Conservation (phyloP, 202 grass and related monocot species). For the Zoysia matrella region DNA sequence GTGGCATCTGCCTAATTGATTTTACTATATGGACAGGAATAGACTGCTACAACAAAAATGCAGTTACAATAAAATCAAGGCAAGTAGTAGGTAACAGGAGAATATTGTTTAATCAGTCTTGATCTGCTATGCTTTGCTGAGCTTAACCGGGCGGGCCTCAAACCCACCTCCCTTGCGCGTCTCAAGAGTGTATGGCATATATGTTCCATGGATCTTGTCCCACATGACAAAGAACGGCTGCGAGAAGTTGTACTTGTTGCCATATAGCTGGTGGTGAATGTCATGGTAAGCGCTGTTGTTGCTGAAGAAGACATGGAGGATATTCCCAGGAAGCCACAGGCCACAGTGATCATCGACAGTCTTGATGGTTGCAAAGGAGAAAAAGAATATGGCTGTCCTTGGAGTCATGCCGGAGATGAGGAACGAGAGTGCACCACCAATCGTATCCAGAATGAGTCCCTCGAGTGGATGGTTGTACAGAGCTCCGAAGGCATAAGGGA, state of each 20-base stretch:
- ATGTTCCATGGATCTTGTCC: slow-evolving; percentile 79
- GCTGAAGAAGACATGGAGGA: slow-evolving; percentile 65
- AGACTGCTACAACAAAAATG: slow-evolving; percentile 42
- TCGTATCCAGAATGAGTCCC: slow-evolving; percentile 73
- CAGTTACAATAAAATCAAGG: slow-evolving; percentile 37
- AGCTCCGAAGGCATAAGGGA: slow-evolving; percentile 73
- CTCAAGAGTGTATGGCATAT: slow-evolving; percentile 72
- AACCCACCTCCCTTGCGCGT: slow-evolving; percentile 73
- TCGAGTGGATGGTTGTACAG: slow-evolving; percentile 86
- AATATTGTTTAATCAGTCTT: slow-evolving; percentile 38
- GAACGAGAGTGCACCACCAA: slow-evolving; percentile 59
- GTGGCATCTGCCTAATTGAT: slow-evolving; percentile 30
- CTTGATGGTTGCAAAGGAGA: slow-evolving; percentile 79
- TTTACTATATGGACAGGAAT: slow-evolving; percentile 58
- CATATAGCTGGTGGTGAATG: slow-evolving; percentile 84
- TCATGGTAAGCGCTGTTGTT: slow-evolving; percentile 88
- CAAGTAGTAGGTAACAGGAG: background rate
- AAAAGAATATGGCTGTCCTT: slow-evolving; percentile 73
- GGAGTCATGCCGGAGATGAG: slow-evolving; percentile 62
- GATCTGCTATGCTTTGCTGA: slow-evolving; percentile 44
- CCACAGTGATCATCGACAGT: slow-evolving; percentile 74
- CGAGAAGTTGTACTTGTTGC: slow-evolving; percentile 79
- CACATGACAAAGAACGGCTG: slow-evolving; percentile 78
- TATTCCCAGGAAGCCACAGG: slow-evolving; percentile 66
- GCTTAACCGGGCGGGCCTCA: slow-evolving; percentile 57